Evolutionary conservation across 805 yeast species (phyloP), one percentile per base, ranked within the genome.

Genomic region (Cyberlindnera euphorbiiphila): DNA sequence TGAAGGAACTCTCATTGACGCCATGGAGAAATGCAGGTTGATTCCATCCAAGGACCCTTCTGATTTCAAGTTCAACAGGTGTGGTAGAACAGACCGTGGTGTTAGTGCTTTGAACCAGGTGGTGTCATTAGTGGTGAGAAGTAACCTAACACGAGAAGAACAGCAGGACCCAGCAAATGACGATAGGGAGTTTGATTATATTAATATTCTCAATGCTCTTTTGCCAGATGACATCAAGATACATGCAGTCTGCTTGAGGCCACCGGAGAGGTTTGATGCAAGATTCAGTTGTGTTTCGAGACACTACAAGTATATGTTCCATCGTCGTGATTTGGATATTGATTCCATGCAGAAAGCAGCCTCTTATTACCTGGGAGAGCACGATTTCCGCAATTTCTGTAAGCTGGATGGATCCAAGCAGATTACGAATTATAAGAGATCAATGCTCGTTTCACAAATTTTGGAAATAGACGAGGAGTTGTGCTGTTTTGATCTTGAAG

Each of bases 61-160:
- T 7, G 78, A 76, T 2, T 85, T 81, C 54, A 70, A 74, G 11
- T 88, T 89, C 58, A 83, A 94, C 48, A 67, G 97, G 45, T 93
- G 98, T 63, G 98, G 98, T 0, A 70, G 98, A 53, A 91, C 98
- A 0, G 98, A 91, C 54, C 78, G 76, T 48, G 98, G 97, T n/a
- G 98, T 91, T 11, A 85, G 96, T 64, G 98, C 98, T 0, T 76
- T 93, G 81, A 85, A 86, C 47, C 98, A 93, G 60, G 98, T 93
- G 3, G 81, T 93, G 5, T 81, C 96, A 1, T 62, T 93, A 25
- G 62, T 68, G 12, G 80, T 91, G 19, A 69, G 98, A 47, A 86
- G 96, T 0, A 66, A 68, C 16, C 61, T 93, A 27, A 54, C 76
- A 0, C 49, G 52, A 1, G 89, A 81, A 30, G 85, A 86, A 34